Base-by-base conservation (phyloP, 176 grass and related monocot species). In the Bothriochloa decipiens region DNA sequence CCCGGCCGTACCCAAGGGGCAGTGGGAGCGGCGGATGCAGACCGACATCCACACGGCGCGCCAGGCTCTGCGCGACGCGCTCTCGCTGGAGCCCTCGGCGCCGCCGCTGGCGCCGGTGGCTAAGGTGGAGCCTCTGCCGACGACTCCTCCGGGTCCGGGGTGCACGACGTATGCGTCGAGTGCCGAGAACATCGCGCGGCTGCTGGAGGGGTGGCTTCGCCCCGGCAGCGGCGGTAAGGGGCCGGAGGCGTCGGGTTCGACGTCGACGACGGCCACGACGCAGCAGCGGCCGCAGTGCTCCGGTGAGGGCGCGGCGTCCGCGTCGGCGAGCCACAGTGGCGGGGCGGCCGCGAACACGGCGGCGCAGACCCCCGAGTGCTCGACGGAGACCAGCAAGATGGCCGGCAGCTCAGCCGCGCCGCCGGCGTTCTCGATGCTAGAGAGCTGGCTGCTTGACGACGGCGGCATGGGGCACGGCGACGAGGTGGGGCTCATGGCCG, bases 391-490 rank as follows among this genome's bases (percentile, higher is more conserved):
- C 50, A 90, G 89, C 89, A 90, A 89, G 70, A 70, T 88, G 67
- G 89, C 79, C 7, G 80, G 80, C 50, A 35, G 84, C 63, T 18
- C 77, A 17, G 61, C 50, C 72, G 29, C 67, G 40, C 80, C 72
- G 40, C 83, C 83, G 25, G 82, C 89, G 20, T 89, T 95, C 78
- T 95, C 91, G 26, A 80, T 98, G 85, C 74, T 98, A 9, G 95
- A 98, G 89, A 95, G 84, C 75, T 98, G 95, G 95, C 81, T 98
- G 39, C 83, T 98, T 11, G 95, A 98, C 63, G 95, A 98, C 82
- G 83, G 73, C 82, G 83, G 68, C 47, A 79, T 89, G 68, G 91
- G 82, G 13, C 92, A 97, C 78, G 90, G 72, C 52, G 88, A 92
- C 43, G 88, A 92, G 72, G 82, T 81, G 15, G 88, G 84, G 23